phyloP scores from a whole-genome alignment of 2,329 filamentous ascomycete genomes.

The Phaeosphaeriaceae sp. region DNA sequence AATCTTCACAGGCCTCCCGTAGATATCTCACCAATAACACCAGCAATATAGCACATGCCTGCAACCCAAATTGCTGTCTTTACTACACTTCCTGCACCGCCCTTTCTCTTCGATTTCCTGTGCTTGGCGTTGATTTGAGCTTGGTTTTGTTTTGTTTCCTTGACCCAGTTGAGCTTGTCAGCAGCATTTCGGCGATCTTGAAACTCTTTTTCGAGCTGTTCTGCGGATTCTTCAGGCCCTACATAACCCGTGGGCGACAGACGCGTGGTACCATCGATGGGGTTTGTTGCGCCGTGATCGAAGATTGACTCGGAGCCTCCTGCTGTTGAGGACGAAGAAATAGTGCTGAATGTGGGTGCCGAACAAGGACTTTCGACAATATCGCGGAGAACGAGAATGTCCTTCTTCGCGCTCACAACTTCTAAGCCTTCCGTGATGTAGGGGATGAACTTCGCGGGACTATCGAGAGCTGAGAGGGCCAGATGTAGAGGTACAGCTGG shows the following conservation, averaged over 20 bases:
- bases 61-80: constrained; percentile 40
- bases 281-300: constrained; percentile 30
- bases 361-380: constrained; percentile 10
- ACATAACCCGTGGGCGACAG: constrained; percentile 45
- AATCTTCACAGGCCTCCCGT: not conserved
- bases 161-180: constrained; percentile 7
- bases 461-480: constrained; percentile 35
- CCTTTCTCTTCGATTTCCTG: constrained; percentile 12
- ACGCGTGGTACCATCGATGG: constrained; percentile 44
- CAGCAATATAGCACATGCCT: constrained; percentile 40
- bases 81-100: constrained; percentile 28
- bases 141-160: constrained; percentile 4
- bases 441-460: constrained; percentile 39
- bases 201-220: constrained; percentile 31
- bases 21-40: constrained; percentile 38
- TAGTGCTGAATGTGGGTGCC: constrained; percentile 14
- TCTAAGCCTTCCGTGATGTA: constrained; percentile 35
- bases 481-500: constrained; percentile 32
- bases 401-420: constrained; percentile 33
- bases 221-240: constrained; percentile 30
- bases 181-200: constrained; percentile 32
- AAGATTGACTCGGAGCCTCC: not conserved
- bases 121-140: constrained; percentile 2
- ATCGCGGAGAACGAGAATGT: constrained; percentile 42
- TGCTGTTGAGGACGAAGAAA: constrained; percentile 3